These are phyloP conservation scores for Cyclotella baltica DNA, from an alignment of 108 stramenopile species.

Conservation along the genomic window DNA sequence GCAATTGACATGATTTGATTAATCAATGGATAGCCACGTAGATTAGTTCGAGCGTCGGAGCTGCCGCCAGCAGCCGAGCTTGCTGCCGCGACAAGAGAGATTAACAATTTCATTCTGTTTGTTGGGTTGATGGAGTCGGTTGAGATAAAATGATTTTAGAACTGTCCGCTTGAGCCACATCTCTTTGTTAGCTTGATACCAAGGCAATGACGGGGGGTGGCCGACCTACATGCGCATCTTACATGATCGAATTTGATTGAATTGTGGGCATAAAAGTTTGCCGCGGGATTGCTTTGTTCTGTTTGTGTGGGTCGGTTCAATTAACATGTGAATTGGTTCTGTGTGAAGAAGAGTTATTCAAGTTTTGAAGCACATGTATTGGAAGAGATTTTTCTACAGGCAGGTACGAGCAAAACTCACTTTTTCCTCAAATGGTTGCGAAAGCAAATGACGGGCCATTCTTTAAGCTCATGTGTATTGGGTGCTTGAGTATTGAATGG, in stretches of 20 bases:
- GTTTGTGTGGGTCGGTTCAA: no score
- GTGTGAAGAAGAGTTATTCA: no score
- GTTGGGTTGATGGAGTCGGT: neutral
- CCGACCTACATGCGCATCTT: neutral
- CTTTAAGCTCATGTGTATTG: no score
- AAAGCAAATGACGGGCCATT: no score
- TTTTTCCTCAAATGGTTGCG: no score
- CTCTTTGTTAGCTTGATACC: neutral
- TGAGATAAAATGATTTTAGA: no score
- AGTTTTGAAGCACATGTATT: no score
- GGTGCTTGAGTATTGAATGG: no score
- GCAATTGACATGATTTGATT: neutral
- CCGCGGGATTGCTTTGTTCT: neutral
- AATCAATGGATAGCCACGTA: neutral
- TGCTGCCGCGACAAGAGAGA: neutral
- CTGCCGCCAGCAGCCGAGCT: neutral
- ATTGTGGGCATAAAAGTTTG: neutral
- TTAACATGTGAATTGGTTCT: no score
- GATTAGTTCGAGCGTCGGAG: neutral
- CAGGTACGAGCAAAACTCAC: no score
- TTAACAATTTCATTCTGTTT: neutral
- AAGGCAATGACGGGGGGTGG: neutral
- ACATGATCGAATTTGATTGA: neutral
- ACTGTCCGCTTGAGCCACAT: no score
- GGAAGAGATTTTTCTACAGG: no score